These are phyloP conservation scores for Suhomyces xylopsoci DNA, from an alignment of 805 yeast genomes.

Conservation along the genomic window DNA sequence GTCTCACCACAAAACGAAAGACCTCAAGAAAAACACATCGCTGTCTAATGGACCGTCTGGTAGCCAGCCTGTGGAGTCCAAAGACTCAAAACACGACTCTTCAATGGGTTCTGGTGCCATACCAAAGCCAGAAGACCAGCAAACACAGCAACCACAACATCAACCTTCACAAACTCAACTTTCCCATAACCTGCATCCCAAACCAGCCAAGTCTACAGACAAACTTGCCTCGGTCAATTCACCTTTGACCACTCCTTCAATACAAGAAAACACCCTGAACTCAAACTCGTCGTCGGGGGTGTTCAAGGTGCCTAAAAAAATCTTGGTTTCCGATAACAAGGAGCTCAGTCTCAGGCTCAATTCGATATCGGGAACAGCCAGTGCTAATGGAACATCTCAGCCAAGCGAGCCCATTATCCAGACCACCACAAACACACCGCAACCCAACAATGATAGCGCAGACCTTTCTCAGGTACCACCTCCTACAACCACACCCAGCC, in stretches of 20 bases:
- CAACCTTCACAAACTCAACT: neutral
- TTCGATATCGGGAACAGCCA: neutral
- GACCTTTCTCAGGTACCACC: neutral
- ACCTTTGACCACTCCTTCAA: neutral
- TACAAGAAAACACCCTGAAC: neutral
- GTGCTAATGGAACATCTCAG: neutral
- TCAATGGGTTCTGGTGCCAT: neutral
- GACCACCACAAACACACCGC: neutral
- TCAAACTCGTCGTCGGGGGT: conserved; percentile 8
- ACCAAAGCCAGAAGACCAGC: neutral
- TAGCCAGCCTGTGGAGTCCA: neutral
- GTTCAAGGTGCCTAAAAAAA: conserved; percentile 13
- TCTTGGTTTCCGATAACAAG: conserved; percentile 10
- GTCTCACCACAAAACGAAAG: neutral
- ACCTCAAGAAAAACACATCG: neutral
- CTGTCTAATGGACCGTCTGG: neutral
- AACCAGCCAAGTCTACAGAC: neutral
- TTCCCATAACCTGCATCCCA: neutral
- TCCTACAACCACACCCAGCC: neutral
- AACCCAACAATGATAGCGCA: neutral
- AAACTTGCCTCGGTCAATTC: neutral
- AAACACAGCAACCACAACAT: neutral
- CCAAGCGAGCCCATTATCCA: neutral
- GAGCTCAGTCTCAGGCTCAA: conserved; percentile 5
- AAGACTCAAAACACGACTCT: neutral